Base-by-base conservation (phyloP, 441 rosid species). In the Lepidium campestre region DNA sequence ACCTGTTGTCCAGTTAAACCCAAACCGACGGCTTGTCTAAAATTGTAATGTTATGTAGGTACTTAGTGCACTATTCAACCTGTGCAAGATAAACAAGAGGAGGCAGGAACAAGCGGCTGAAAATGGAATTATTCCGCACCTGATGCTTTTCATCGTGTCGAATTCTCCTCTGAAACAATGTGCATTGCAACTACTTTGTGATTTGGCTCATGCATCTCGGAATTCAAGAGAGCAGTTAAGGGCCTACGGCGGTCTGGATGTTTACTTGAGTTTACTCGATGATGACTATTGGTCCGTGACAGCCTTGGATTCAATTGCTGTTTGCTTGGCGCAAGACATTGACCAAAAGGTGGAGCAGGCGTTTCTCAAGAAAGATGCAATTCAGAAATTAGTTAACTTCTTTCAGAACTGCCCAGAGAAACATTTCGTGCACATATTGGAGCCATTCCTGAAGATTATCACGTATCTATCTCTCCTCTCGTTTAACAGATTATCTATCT, bases 51-150 rank as follows among this genome's bases (percentile, higher is more conserved):
- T 46, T 57, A 8, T 29, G 72, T 76, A 86, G 99, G 97, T 93
- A 41, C 97, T 93, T 78, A 74, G 84, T 80, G 90, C 99, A 17
- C 85, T 93, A 32, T 91, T 93, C 83, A 93, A 93, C 75, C 84
- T 93, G 53, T 93, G 99, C 86, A 93, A 93, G 83, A 93, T 93
- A 81, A 94, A 91, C 77, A 94, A 94, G 82, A 89, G 97, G 85
- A 85, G 99, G 62, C 99, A 94, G 78, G 99, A 94, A 77, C 96
- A 91, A 79, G 99, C 99, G n/a, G 97, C 97, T 54, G 99, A 94
- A 83, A 91, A 91, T 73, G 99, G 99, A 81, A 89, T 94, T 47
- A 91, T 94, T 75, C 97, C 99, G 11, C 96, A 91, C 76, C 81
- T 94, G 80, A 81, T 91, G 97, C 83, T 89, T 73, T 81, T 94